Evolutionary conservation across 441 rosid species (phyloP).

Genomic region (Pelargonium citronellum): DNA sequence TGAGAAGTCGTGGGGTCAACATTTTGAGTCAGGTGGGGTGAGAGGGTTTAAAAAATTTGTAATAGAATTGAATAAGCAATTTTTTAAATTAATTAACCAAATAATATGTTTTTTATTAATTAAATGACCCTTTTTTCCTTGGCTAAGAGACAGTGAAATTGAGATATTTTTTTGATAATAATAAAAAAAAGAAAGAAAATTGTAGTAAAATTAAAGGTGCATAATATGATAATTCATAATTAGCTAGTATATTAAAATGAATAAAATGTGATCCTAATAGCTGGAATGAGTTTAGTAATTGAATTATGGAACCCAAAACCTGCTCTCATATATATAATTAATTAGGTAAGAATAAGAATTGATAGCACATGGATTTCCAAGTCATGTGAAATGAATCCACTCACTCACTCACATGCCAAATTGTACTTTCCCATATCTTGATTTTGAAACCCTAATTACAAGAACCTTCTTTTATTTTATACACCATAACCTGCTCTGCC

Average conservation of each 20-base stretch:
- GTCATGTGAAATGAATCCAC: not conserved
- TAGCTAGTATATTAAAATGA: not conserved
- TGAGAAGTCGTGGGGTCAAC: too few relatives aligned
- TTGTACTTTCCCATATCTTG: conserved; percentile 5
- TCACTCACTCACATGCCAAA: not conserved
- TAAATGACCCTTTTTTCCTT: too few relatives aligned
- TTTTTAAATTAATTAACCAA: too few relatives aligned
- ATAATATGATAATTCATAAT: not conserved
- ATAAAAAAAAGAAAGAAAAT: too few relatives aligned
- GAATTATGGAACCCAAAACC: not conserved
- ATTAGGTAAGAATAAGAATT: not conserved
- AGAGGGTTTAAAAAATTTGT: too few relatives aligned
- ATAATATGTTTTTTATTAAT: too few relatives aligned
- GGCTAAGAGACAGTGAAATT: too few relatives aligned
- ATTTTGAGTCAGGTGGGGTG: too few relatives aligned
- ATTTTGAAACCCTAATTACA: conserved; percentile 2
- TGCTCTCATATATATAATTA: not conserved
- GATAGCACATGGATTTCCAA: conserved; percentile 3
- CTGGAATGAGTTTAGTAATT: conserved; percentile 9
- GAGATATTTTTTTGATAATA: too few relatives aligned
- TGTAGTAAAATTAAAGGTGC: too few relatives aligned
- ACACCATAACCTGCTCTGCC: too few relatives aligned
- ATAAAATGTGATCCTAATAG: conserved; percentile 3
- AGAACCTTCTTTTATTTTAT: not conserved
- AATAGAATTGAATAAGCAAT: too few relatives aligned